Base-by-base conservation (phyloP, 768 basidiomycete genomes). In the Psilocybe subaeruginosa region DNA sequence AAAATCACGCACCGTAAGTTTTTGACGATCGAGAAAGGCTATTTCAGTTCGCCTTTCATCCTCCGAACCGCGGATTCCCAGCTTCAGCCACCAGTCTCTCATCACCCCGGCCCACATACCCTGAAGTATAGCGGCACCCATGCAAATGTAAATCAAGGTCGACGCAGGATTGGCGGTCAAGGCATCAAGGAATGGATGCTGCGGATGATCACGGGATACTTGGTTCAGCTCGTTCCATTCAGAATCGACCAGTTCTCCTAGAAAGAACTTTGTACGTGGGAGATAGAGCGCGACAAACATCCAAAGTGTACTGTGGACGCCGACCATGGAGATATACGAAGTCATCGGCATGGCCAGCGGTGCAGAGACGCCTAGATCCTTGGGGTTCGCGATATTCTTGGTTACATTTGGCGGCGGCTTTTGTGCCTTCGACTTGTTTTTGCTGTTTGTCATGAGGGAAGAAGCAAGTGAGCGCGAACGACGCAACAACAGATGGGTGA, bases 101-200 rank as follows among this genome's bases (percentile, higher is more conserved):
- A 92, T 69, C 79, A 85, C 88, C 3, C 82, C 83, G 1, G 82
- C 87, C 90, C 92, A 95, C 87, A 89, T 92, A 8, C 76, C 74
- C 67, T 90, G 82, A 37, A 91, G 69, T 2, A 90, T 60, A 3
- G 72, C 65, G 1, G 82, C 79, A 0, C 91, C 92, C 0, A 74
- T 62, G 53, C 81, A 82, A 41, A 87, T 73, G 76, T 86, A 92
- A 4, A 76, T 59, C 56, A 91, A 72, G 0, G 91, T 92, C 39
- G 73, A 69, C 4, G 78, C 71, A 6, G 91, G 89, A 61, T 81
- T 82, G 2, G 76, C 68, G 0, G 93, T 93, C 62, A 95, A 71
- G 1, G 84, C 78, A 43, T 83, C 85, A 19, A 94, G 74, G 72
- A 92, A 91, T 1, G 82, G 82, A 61, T 87, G 85, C 67, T 93